These are phyloP conservation scores for Jackrogersella minutella DNA, from an alignment of 495 filamentous ascomycete genomes.

Conservation along the genomic window DNA sequence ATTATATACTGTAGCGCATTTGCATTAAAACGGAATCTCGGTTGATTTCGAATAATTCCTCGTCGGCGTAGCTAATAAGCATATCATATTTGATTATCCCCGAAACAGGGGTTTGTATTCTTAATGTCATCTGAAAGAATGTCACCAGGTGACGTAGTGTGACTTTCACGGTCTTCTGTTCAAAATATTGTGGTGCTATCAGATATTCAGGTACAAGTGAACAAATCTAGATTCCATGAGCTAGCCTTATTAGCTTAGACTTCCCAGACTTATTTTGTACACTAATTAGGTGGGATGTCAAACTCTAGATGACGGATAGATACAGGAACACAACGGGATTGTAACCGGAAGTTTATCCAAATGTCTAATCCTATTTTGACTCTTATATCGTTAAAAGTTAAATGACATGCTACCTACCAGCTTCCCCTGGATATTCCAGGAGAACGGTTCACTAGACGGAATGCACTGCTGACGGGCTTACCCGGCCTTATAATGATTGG, in stretches of 20 bases:
- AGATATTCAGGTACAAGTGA: neutral
- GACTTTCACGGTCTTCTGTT: conserved; percentile 7
- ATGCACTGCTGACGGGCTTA: conserved; percentile 1
- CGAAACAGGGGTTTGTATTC: conserved; percentile 2
- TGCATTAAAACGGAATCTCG: conserved; percentile 18
- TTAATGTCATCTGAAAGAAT: conserved; percentile 17
- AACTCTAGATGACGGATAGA: too few relatives aligned
- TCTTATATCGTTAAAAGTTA: neutral
- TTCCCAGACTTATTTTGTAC: too few relatives aligned
- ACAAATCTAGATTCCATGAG: too few relatives aligned
- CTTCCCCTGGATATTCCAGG: neutral
- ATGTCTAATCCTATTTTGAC: too few relatives aligned
- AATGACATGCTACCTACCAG: too few relatives aligned
- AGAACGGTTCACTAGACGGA: conserved; percentile 1
- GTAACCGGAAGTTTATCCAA: neutral
- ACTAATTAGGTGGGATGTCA: too few relatives aligned
- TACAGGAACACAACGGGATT: neutral
- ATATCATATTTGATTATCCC: conserved; percentile 18
- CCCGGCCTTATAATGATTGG: conserved; percentile 16
- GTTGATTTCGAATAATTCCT: conserved; percentile 13
- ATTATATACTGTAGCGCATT: conserved; percentile 18
- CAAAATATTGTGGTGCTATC: neutral
- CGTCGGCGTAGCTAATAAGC: conserved; percentile 9
- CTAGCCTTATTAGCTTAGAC: too few relatives aligned
- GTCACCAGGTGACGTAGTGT: conserved; percentile 29